Evolutionary conservation across 2,329 filamentous ascomycete species (phyloP).

Genomic region (Mariannaea sp.): DNA sequence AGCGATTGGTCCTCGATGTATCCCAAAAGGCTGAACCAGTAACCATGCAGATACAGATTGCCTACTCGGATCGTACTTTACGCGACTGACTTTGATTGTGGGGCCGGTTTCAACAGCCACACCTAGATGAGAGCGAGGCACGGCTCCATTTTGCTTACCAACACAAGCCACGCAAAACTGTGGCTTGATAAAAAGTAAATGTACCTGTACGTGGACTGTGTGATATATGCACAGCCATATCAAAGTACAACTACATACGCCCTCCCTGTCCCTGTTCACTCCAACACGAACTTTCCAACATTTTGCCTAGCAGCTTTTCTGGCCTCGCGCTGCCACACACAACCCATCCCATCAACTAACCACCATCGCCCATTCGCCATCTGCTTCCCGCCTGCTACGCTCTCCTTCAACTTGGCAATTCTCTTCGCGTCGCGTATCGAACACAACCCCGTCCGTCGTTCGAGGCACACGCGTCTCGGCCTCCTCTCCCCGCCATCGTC

Average conservation of each 20-base stretch:
- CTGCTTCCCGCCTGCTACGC: slow-evolving; percentile 19
- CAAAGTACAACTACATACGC: slow-evolving; percentile 24
- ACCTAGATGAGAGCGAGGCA: not conserved
- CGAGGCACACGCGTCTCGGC: slow-evolving; percentile 16
- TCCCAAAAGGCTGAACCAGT: too few species aligned
- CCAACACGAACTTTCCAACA: slow-evolving; percentile 26
- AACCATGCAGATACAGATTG: too few species aligned
- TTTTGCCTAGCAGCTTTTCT: slow-evolving; percentile 23
- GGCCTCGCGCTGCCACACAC: slow-evolving; percentile 26
- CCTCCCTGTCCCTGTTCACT: slow-evolving; percentile 19
- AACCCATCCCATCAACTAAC: slow-evolving; percentile 18
- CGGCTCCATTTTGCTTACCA: not conserved
- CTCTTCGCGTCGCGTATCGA: slow-evolving; percentile 26
- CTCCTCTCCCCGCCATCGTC: slow-evolving; percentile 39
- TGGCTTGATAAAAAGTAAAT: slow-evolving; percentile 4
- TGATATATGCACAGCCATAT: not conserved
- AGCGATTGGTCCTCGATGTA: too few species aligned
- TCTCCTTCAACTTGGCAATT: slow-evolving; percentile 19
- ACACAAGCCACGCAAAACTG: not conserved
- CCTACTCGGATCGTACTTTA: too few species aligned
- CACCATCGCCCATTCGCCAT: slow-evolving; percentile 20
- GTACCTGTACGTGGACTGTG: not conserved
- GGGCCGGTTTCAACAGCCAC: not conserved
- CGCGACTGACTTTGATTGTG: not conserved
- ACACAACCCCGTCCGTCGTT: not conserved